Evolutionary conservation across 2,329 filamentous ascomycete genomes (phyloP), one percentile per base, ranked within the genome.

Genomic region (Metarhizium brunneum): DNA sequence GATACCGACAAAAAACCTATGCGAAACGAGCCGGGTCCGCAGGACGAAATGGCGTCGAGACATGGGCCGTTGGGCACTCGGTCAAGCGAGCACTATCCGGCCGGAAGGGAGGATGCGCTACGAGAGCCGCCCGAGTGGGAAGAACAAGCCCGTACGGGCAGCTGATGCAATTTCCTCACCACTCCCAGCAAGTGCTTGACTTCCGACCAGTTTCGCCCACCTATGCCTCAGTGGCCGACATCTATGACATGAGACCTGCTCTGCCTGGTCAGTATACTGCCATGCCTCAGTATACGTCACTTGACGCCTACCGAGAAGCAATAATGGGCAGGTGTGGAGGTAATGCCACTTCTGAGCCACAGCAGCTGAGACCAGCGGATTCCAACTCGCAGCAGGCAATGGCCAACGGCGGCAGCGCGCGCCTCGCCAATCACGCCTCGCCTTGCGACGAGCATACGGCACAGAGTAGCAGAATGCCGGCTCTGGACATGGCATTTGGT

Each of bases 1-100:
- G 86, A 60, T 91, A 88, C 68, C 82, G 87, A 60, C 85, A 84
- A 62, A 67, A 64, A 30, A 72, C 72, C 57, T 64, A 72, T 29
- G 50, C 63, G 14, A 64, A 67, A 16, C 66, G 63, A 48, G 45
- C 20, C 53, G 42, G 35, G 18, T 56, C 50, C 53, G 50, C 58
- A 29, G 56, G 55, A 56, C 50, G 43, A 58, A 53, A 52, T 57
- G 58, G 47, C 35, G 53, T 57, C 42, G 56, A 58, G 49, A 60
- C 61, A 20, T 64, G 62, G 50, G 57, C 57, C 18, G 58, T 60
- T 53, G 65, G 60, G 59, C 62, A 62, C 52, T 65, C 63, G 35
- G 64, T 68, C 43, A 63, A 65, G 40, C 64, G 65, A 54, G 67
- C 69, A 48, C 25, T 65, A 16, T 68, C 69, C 25, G 65, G 69